Conservation (phyloP, 2,329 filamentous ascomycete genomes). For the Verticillium alfalfae region DNA sequence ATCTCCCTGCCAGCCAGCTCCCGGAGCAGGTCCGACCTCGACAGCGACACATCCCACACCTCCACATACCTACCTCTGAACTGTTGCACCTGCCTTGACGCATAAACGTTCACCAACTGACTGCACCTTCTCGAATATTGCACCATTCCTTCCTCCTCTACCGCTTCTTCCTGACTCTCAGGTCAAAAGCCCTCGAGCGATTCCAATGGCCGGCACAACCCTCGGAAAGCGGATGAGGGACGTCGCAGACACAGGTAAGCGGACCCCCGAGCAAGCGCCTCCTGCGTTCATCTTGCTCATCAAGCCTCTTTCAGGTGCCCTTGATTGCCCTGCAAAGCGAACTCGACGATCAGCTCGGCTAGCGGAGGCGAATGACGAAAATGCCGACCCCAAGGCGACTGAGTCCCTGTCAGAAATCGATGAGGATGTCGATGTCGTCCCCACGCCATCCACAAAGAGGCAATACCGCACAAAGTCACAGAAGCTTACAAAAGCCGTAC, state of each 20-base stretch:
- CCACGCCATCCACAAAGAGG: conserved; percentile 16
- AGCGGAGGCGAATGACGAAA: conserved; percentile 57
- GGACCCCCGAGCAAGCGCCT: not conserved
- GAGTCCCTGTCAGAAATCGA: conserved; percentile 33
- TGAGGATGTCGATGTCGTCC: conserved; percentile 20
- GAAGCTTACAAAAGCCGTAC: conserved; percentile 33
- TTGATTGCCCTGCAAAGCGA: conserved; percentile 36
- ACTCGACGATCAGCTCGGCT: conserved; percentile 36
- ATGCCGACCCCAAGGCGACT: conserved; percentile 44
- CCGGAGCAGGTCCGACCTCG: not conserved
- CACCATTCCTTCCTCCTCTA: not conserved
- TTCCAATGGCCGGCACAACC: conserved; percentile 14
- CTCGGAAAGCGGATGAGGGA: conserved; percentile 17
- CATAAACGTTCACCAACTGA: not conserved
- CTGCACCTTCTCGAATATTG: not conserved
- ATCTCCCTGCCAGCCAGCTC: not conserved
- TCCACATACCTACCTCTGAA: not conserved
- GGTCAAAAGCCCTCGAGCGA: not conserved
- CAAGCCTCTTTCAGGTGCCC: not conserved
- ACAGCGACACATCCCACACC: not conserved
- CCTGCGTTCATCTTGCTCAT: conserved; percentile 12
- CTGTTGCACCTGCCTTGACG: not conserved
- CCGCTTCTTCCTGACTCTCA: not conserved
- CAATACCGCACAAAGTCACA: conserved; percentile 20
- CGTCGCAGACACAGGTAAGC: conserved; percentile 13